These are phyloP conservation scores for Candida khao-thaluensis DNA, from an alignment of 805 yeast species.

Conservation along the genomic window DNA sequence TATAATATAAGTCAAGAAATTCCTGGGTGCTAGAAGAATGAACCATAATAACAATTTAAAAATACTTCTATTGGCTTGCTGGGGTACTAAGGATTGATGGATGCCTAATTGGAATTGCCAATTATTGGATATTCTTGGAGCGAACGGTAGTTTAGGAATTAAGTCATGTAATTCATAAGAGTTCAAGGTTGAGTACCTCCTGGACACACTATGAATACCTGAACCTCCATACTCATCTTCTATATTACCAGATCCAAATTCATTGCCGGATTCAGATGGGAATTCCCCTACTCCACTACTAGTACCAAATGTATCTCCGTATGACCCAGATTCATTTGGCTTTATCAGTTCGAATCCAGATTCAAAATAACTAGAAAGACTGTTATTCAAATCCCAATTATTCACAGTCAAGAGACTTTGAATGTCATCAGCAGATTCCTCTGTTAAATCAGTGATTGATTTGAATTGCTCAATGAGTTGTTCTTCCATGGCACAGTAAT, in stretches of 20 bases:
- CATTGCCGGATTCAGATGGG: not conserved
- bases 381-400: conserved; percentile 61
- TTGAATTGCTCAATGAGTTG: conserved; percentile 15
- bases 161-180: conserved; percentile 17
- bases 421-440: conserved; percentile 40
- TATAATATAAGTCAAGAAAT: not conserved
- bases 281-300: conserved; percentile 1
- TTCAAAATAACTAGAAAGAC: conserved; percentile 43
- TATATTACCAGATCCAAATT: not conserved
- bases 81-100: conserved; percentile 22
- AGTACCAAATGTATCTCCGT: not conserved
- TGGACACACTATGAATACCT: not conserved
- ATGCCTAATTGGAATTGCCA: conserved; percentile 47
- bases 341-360: conserved; percentile 8
- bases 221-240: not conserved
- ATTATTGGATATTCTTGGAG: conserved; percentile 36
- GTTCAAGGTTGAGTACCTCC: conserved; percentile 1
- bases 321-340: not conserved
- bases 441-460: conserved; percentile 21
- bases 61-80: not conserved
- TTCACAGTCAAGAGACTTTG: conserved; percentile 47
- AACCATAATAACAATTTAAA: conserved; percentile 2
- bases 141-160: conserved; percentile 40
- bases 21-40: conserved; percentile 2
- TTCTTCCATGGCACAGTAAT: not conserved